Base-by-base conservation (phyloP, 108 stramenopile genomes). In the Cyclotella choctawhatcheeana region DNA sequence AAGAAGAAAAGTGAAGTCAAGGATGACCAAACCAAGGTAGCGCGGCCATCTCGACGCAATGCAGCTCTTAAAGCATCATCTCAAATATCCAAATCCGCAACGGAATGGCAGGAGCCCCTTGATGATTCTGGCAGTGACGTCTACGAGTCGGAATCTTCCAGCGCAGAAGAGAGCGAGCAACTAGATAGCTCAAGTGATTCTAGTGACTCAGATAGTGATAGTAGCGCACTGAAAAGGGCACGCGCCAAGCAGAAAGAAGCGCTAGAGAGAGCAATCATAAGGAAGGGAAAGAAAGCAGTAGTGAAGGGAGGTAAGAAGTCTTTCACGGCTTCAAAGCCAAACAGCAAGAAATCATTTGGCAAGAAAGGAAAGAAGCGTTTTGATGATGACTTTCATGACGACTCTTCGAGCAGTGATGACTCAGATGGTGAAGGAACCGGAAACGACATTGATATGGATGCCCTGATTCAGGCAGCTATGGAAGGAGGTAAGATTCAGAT, bases 401-500 rank as follows among this genome's bases (percentile, higher is more conserved):
- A 79, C 13, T 74, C 67, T 48, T 71, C 58, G 44, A 74, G 82
- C 37, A 68, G 60, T 54, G 73, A 76, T 60, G 77, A 67, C 64
- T 3, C 40, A 77, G 85, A 81, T 58, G 66, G 72, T 14, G 44
- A 78, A 54, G 79, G 74, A 0, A 63, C 43, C 22, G 40, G 43
- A 20, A 73, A 67, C 67, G 87, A 60, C 27, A 72, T 84, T 81
- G 83, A 88, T 56, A 81, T 84, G 78, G 77, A 84, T 48, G 74
- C 55, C 2, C 69, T 86, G 47, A 55, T 84, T 8, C 66, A 85
- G 27, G 82, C 91, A 50, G 93, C 94, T 26, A 94, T 94, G 88
- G 88, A 77, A n/a, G 93, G 93, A 45, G 55, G 55, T 56, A 2
- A 31, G 55, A 31, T 2, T 52, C 22, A 52, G 2, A 12, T 40